Base-by-base conservation (phyloP, 371 early-diverging fungal genomes). In the Mortierella sp. region DNA sequence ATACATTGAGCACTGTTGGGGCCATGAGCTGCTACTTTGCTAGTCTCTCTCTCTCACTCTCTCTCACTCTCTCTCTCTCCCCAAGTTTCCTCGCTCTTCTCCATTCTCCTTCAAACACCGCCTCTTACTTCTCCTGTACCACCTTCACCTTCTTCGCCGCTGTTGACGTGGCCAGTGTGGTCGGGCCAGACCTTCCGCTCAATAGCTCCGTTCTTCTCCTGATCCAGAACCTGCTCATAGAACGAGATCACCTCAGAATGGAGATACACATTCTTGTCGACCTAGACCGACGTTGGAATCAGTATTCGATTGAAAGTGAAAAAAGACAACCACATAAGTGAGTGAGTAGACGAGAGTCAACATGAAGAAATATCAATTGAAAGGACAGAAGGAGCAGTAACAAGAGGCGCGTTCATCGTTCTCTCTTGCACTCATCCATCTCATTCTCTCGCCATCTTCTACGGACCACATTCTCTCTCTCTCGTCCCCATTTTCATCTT, bases 201-300 rank as follows among this genome's bases (percentile, higher is more conserved):
- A 48, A 79, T 50, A 2, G 21, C 26, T 21, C 61, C 57, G 37
- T 74, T 59, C 24, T 31, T 34, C 64, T 82, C 83, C 51, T 78
- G 82, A 26, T 82, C 83, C 34, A 57, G 69, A 24, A 82, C 83
- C 34, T 79, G 71, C 2, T 70, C 43, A 34, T 73, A 74, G 67
- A 82, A 82, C 28, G 76, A 10, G 9, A 76, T 26, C n/a, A 82
- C 83, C 71, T 82, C 83, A 4, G 76, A 67, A 55, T 76, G 83
- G 14, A 70, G 55, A 26, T 74, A 64, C 11, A 82, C 73, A 43
- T 79, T 69, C 57, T 79, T 82, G 74, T 82, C 83, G 13, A 79
- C 83, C 83, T 82, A 55, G 31, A 59, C 59, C 31, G 26, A n/a
- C 43, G 6, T 40, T 40, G 4, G 43, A 40, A 31, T n/a, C n/a